Base-by-base conservation (phyloP, 257 asterid species). In the Oldenlandia corymbosa region DNA sequence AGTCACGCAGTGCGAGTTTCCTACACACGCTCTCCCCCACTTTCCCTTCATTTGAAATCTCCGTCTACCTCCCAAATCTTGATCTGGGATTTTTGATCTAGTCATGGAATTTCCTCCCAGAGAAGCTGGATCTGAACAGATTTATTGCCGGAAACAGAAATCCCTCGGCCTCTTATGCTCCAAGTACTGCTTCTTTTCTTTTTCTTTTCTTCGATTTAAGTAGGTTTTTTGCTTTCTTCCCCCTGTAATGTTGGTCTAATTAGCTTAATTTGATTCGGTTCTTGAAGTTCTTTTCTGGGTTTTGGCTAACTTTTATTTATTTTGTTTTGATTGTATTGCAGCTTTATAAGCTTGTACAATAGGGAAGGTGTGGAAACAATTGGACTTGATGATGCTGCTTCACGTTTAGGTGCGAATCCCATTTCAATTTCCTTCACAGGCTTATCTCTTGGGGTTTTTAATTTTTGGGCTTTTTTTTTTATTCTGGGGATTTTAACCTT, bases 301-400 rank as follows among this genome's bases (percentile, higher is more conserved):
- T 43, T 43, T 43, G 66, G 74, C 30, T 32, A n/a, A n/a, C 57
- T 45, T 28, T 2, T 10, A 9, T 39, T 39, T 39, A 1, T 39
- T 39, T 10, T 43, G 12, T 43, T 53, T 47, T 23, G 24, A 14
- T 6, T 54, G 68, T 65, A n/a, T 0, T 74, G 77, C 76, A 90
- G 99, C 78, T 93, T 93, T 30, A 61, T 93, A 84, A 76, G 88
- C 79, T 76, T 90, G 78, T 93, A 93, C 64, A 65, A 93, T 76
- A 77, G 88, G 31, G 86, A 93, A 41, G 99, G 94, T 0, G 78
- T 90, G 32, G 95, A 93, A 48, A 74, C 92, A 0, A 78, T 93
- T 49, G 99, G 99, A 41, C 94, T 93, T 28, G 99, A 93, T 48
- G 99, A 87, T 49, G 99, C 99, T 5, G 97, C 97, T 4, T 43